Conservation (phyloP, 1,284 basidiomycete species). For the Rhodotorula sp. region DNA sequence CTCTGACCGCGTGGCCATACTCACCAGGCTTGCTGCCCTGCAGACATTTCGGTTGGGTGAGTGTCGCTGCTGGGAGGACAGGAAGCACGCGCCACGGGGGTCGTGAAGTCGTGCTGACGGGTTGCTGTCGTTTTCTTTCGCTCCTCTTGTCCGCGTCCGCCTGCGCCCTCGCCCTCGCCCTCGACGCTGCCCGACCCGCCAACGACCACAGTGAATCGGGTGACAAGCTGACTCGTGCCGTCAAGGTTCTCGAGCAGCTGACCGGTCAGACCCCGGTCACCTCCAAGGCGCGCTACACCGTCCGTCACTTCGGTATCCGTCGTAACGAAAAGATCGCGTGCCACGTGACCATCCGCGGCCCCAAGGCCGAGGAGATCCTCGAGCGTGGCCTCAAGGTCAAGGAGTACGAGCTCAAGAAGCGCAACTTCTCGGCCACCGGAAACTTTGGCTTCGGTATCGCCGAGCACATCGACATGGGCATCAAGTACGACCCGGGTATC, state of each 20-base stretch:
- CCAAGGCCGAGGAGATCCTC: slow-evolving; percentile 99
- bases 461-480: slow-evolving; percentile 98
- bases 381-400: slow-evolving; percentile 99
- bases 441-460: slow-evolving; percentile 98
- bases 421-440: slow-evolving; percentile 96
- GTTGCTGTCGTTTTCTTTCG: not conserved
- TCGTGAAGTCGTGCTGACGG: too few relatives aligned
- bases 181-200: not conserved
- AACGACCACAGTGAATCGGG: slow-evolving; percentile 73
- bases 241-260: slow-evolving; percentile 99
- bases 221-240: slow-evolving; percentile 93
- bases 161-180: not conserved
- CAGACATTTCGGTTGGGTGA: too few relatives aligned
- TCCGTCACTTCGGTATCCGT: slow-evolving; percentile 98
- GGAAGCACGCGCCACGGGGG: fast-evolving
- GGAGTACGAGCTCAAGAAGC: slow-evolving; percentile 88
- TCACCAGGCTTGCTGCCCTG: too few relatives aligned
- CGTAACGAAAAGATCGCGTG: slow-evolving; percentile 99
- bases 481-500: slow-evolving; percentile 93
- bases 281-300: slow-evolving; percentile 99
- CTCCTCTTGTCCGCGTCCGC: not conserved
- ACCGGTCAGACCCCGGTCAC: slow-evolving; percentile 99
- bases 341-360: slow-evolving; percentile 98
- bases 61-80: too few relatives aligned
- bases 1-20: too few relatives aligned